Conservation (phyloP, 2,329 filamentous ascomycete species). For the Didymella sp. region DNA sequence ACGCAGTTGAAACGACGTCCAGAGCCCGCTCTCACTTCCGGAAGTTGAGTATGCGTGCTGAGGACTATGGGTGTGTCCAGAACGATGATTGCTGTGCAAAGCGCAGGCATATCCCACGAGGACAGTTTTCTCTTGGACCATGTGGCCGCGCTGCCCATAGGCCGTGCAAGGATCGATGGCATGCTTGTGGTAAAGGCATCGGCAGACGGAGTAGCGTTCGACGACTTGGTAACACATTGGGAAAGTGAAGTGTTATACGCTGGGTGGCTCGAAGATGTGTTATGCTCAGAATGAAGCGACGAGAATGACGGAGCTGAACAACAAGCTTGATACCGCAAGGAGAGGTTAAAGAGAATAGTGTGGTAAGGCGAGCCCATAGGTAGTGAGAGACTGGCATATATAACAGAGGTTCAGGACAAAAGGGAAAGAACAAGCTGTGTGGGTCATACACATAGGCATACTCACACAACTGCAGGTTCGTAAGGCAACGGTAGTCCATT, state of each 20-base stretch:
- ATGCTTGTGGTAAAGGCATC: constrained; percentile 87
- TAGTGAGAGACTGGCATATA: constrained; percentile 43
- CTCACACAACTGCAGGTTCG: constrained; percentile 42
- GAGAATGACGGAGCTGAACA: constrained; percentile 15
- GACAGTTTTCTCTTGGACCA: constrained; percentile 75
- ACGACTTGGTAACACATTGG: constrained; percentile 86
- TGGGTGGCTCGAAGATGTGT: background rate
- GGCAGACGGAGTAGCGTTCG: constrained; percentile 85
- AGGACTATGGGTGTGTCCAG: constrained; percentile 26
- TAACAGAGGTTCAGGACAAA: constrained; percentile 26
- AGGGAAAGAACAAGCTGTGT: constrained; percentile 29
- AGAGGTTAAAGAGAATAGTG: constrained; percentile 20
- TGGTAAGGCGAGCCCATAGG: constrained; percentile 24
- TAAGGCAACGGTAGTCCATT: constrained; percentile 46
- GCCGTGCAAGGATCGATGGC: constrained; percentile 81
- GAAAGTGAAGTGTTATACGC: background rate
- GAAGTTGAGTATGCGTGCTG: constrained; percentile 30
- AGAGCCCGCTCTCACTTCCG: constrained; percentile 40
- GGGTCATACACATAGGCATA: constrained; percentile 38
- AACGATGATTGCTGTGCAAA: constrained; percentile 55
- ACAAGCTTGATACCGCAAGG: constrained; percentile 15
- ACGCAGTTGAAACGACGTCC: constrained; percentile 25
- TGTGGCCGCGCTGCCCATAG: constrained; percentile 76
- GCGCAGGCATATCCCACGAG: constrained; percentile 82
- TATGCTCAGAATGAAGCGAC: constrained; percentile 1